Evolutionary conservation across 805 yeast species (phyloP).

Genomic region (Ogataea ramenticola): DNA sequence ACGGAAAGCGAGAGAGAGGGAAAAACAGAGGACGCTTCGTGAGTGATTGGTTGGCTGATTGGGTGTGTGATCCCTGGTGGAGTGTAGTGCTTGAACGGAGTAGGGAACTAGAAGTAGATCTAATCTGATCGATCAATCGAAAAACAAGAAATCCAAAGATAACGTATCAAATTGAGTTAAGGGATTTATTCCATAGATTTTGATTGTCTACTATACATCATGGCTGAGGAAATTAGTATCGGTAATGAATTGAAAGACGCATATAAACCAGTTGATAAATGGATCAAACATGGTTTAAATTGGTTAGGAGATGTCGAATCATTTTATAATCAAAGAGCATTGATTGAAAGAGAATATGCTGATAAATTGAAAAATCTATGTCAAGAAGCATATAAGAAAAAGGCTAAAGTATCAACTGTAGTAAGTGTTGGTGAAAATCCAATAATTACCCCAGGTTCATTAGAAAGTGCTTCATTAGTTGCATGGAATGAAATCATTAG

Average conservation of each 20-base stretch:
- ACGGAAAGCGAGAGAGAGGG: too few species aligned
- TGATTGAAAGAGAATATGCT: constrained; percentile 79
- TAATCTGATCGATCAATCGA: neutral
- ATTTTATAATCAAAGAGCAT: constrained; percentile 78
- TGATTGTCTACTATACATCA: neutral
- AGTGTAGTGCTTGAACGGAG: too few species aligned
- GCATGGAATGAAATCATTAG: constrained; percentile 85
- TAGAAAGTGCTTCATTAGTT: constrained; percentile 80
- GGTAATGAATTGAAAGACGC: constrained; percentile 79
- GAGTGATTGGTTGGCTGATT: too few species aligned
- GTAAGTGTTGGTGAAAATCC: constrained; percentile 91
- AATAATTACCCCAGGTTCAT: constrained; percentile 86
- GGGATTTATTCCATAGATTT: too few species aligned
- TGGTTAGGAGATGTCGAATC: constrained; percentile 76
- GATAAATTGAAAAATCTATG: constrained; percentile 56
- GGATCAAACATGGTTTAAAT: constrained; percentile 67
- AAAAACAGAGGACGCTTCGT: too few species aligned
- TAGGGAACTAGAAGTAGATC: too few species aligned
- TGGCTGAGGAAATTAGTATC: constrained; percentile 30
- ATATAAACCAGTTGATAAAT: constrained; percentile 66
- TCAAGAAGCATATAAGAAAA: constrained; percentile 64
- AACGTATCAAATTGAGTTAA: too few species aligned
- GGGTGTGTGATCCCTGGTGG: too few species aligned
- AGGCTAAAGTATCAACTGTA: constrained; percentile 58
- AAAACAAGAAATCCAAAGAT: too few species aligned